A percentile compares a stretch with the other conserved stretches of the same genome.
Conservation (phyloP, 2,329 filamentous ascomycete genomes). For the Fusarium sp. region DNA sequence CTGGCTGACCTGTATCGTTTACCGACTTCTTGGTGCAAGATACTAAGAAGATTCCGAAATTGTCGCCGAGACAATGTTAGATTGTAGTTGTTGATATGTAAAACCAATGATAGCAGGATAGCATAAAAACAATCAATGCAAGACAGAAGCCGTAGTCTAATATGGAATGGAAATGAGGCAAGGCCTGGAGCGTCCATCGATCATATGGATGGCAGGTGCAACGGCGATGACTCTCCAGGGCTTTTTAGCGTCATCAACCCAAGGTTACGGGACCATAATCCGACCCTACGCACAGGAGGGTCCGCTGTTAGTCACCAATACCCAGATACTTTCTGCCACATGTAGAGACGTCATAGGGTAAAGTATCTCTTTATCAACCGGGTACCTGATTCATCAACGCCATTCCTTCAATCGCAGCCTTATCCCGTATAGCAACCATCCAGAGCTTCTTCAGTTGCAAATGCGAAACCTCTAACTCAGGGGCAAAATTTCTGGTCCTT, state of each 20-base stretch:
- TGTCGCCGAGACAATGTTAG: background rate
- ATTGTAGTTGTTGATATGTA: background rate
- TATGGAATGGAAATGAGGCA: conserved; percentile 9
- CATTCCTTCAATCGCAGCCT: background rate
- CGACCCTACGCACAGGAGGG: conserved; percentile 2
- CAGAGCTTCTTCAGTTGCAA: conserved; percentile 11
- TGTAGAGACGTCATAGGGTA: background rate
- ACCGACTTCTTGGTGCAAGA: conserved; percentile 12
- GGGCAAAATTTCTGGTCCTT: conserved; percentile 7
- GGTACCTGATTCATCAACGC: conserved; percentile 11
- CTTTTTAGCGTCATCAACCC: conserved; percentile 16
- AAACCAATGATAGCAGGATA: background rate
- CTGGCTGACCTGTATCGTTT: background rate
- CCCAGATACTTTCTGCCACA: conserved; percentile 9
- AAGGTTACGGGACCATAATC: background rate
- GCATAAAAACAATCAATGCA: background rate
- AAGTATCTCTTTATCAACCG: conserved; percentile 17
- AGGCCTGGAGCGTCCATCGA: background rate
- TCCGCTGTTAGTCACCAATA: conserved; percentile 30
- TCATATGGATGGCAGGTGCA: conserved; percentile 9
- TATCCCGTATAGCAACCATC: conserved; percentile 10
- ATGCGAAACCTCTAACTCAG: conserved; percentile 13
- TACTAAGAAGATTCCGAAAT: background rate
- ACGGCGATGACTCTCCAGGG: conserved; percentile 9
- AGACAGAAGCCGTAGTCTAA: background rate